These are phyloP conservation scores for Candida tallmaniae DNA, from an alignment of 805 yeast species.

Conservation along the genomic window DNA sequence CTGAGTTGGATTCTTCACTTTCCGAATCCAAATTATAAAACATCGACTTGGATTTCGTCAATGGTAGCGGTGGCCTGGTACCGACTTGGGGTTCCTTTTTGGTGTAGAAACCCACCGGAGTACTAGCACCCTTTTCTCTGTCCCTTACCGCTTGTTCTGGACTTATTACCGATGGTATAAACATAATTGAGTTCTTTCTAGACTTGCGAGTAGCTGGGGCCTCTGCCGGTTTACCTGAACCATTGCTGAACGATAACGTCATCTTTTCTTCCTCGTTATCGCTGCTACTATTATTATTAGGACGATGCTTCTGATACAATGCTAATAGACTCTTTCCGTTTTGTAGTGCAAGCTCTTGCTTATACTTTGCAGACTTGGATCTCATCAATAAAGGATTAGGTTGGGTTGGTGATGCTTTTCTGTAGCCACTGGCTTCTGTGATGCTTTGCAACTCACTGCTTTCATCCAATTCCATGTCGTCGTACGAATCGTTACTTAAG, in stretches of 20 bases:
- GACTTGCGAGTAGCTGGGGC: conserved; percentile 9
- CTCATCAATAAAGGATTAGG: conserved; percentile 14
- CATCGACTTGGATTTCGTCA: conserved; percentile 14
- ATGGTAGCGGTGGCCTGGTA: conserved; percentile 3
- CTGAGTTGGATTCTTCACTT: no score
- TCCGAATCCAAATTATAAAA: conserved; percentile 27
- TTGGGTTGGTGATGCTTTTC: conserved; percentile 1
- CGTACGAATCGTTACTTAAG: conserved; percentile 7
- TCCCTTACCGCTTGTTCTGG: conserved; percentile 4
- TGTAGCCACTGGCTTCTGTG: conserved; percentile 13
- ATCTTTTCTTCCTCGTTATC: conserved; percentile 12
- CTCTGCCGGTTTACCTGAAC: neutral
- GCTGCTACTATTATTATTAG: conserved; percentile 1
- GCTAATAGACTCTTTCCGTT: conserved; percentile 12
- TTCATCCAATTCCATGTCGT: conserved; percentile 6
- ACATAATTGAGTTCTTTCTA: conserved; percentile 27
- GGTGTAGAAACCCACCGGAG: conserved; percentile 11
- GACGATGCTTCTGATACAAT: conserved; percentile 10
- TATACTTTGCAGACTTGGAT: conserved; percentile 19
- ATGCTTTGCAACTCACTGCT: conserved; percentile 17
- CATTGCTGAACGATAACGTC: conserved; percentile 9
- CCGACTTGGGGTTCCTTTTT: neutral
- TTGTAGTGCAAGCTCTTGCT: conserved; percentile 11
- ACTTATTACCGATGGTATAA: conserved; percentile 22
- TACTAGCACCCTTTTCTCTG: conserved; percentile 8